phyloP scores from a whole-genome alignment of 2,329 filamentous ascomycete genomes.

The Diaporthe sp. region DNA sequence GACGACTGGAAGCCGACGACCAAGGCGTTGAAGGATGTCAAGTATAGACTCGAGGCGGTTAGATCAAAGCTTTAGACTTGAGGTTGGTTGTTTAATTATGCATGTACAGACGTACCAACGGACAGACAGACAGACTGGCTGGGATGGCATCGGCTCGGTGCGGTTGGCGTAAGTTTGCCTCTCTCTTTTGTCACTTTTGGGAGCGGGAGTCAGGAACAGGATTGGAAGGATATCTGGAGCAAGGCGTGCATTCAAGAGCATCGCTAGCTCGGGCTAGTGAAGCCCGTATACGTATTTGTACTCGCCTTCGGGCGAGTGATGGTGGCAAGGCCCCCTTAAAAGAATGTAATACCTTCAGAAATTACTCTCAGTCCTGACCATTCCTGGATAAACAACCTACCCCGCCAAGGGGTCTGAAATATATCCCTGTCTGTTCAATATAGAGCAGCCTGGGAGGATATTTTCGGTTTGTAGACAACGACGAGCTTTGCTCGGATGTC shows the following conservation, averaged over 20 bases:
- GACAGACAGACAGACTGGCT: not conserved
- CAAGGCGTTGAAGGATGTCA: conserved; percentile 95
- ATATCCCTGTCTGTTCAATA: not conserved
- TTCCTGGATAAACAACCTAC: not conserved
- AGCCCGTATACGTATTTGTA: not conserved
- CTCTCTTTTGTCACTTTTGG: not conserved
- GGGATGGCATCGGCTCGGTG: not conserved
- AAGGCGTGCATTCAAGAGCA: conserved; percentile 10
- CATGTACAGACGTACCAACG: not conserved
- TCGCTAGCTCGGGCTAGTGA: not conserved
- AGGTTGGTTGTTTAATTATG: not conserved
- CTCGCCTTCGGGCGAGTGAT: not conserved
- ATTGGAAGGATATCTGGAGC: conserved; percentile 3
- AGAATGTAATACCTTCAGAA: not conserved
- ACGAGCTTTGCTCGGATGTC: not conserved
- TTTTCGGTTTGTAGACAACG: not conserved
- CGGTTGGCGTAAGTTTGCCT: not conserved
- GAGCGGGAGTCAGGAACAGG: conserved; percentile 13
- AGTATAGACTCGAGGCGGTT: conserved; percentile 92
- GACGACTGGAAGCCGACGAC: conserved; percentile 92
- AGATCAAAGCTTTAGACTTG: conserved; percentile 76
- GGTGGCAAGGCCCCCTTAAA: not conserved
- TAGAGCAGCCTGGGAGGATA: not conserved
- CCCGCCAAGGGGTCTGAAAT: not conserved
- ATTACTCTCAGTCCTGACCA: not conserved